Base-by-base conservation (phyloP, 257 asterid genomes). In the Penstemon davidsonii region DNA sequence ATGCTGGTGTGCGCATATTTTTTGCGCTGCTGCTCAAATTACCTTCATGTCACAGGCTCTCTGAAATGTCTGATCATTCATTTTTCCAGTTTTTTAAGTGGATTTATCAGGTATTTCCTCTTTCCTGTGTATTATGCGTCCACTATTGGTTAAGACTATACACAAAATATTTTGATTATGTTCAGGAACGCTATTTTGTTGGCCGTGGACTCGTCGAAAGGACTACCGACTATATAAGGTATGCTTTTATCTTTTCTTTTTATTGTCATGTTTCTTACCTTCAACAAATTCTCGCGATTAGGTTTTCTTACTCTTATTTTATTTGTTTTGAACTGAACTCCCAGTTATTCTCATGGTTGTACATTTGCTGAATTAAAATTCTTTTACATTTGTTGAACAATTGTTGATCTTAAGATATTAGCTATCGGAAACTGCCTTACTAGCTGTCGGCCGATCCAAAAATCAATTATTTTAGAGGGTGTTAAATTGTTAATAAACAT, bases 161-260 rank as follows among this genome's bases (percentile, higher is more conserved):
- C 19, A 5, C 40, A 13, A 9, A 53, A 18, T 11, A 7, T 2
- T 49, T 49, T 49, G 18, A 49, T 49, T 10, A 11, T 25, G n/a
- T 9, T 49, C 91, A 93, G 99, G 99, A 93, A 74, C 93, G 99
- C 74, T 93, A 93, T 72, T 93, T 93, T 80, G 99, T 93, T 64
- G 99, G 99, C 53, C 96, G 99, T 49, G 99, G 99, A 75, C 99
- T 93, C 80, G 97, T 91, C 44, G 99, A 93, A 67, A 88, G 77
- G 73, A 77, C 89, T 65, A 84, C 91, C 0, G 99, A 93, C 70
- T 93, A 93, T 68, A 58, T 93, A 62, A 84, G 97, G 99, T 93
- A 62, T 75, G 89, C 60, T 62, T 49, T 62, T 55, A 33, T 33
- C 62, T 61, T 61, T 71, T 58, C 60, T 69, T 55, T 68, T 64